Evolutionary conservation across 139 green algal species (phyloP), one percentile per base, ranked within the genome.

Genomic region (Volvox reticuliferus): DNA sequence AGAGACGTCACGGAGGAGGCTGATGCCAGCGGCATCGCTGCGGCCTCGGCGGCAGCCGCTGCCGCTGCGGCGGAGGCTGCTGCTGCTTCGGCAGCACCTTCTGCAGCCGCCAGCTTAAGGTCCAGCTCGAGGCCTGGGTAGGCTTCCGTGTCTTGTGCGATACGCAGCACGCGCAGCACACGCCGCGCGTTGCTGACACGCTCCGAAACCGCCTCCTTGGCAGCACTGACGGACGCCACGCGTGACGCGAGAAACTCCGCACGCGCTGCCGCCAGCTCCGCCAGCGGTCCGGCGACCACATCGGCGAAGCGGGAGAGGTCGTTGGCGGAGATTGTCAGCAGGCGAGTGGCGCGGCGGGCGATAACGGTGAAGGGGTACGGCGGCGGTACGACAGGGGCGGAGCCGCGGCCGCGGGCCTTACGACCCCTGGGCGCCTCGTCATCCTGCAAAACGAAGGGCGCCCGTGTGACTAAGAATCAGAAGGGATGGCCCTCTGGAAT

Each of bases 241-340:
- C 88, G 88, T 18, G 17, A 22, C 1, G 63, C 79, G 5, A 91
- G 65, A 18, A 91, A 63, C 36, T 65, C 88, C 0, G 21, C 30
- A 19, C 89, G 89, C 50, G 77, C 63, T 61, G 50, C 65, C 82
- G 73, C 73, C 69, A 89, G 75, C 30, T 21, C 30, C 75, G 61
- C 32, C 89, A 92, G 80, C 73, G 82, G 65, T 26, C 20, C 89
- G 35, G 32, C 73, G 18, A 92, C 73, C 12, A 61, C 24, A 1
- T 81, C 44, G 9, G 80, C 89, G 81, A 92, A 92, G 82, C 89
- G 89, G 5, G 63, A 61, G n/a, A 92, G 89, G 89, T 92, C 89
- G 35, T n/a, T 35, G 44, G 82, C 82, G 35, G 80, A 86, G 36
- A 92, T 86, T 21, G 75, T 61, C 20, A 92, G 82, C 33, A 92